Evolutionary conservation across 2,329 filamentous ascomycete genomes (phyloP), one percentile per base, ranked within the genome.

Genomic region (Coleophoma cylindrospora): DNA sequence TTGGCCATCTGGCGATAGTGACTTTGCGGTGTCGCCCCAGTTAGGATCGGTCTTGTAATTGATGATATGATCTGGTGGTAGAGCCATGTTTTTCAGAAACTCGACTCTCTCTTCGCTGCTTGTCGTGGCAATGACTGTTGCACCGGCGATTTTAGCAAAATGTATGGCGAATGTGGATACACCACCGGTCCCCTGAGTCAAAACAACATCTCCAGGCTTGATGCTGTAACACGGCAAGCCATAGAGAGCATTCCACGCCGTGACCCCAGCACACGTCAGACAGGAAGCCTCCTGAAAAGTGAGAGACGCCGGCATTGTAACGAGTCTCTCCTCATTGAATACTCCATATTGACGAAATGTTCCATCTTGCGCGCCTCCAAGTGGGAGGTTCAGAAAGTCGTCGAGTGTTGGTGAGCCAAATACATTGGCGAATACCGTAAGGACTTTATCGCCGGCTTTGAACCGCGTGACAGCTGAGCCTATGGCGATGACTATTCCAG

Each of bases 401-500:
- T 15, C 36, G 36, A 38, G 15, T 38, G 13, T 15, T 14, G 15
- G 13, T 38, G 13, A 13, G 13, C 36, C 36, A 15, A 38, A 38
- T 14, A 38, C 36, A 8, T 57, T 47, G 47, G 60, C 66, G n/a
- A 84, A 79, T 13, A 85, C 70, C 4, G 78, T 80, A 32, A 81
- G 74, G 45, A 75, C 68, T 60, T 79, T 83, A 27, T 76, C 71
- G 41, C 71, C 81, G 55, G 81, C 77, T 50, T 81, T 70, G 38
- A 79, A 73, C 9, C 83, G 68, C 1, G 71, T 72, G 40, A 80
- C 82, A 5, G 46, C 45, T 2, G 52, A 50, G 4, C 61, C 61
- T 34, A 56, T 49, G 21, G 55, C 54, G 48, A 73, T 67, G 38
- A 80, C 71, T 3, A 66, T 66, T 51, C 76, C 76, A n/a, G 76